These are phyloP conservation scores for Arthrobotrys sinensis DNA, from an alignment of 2,329 filamentous ascomycete species.

Conservation along the genomic window DNA sequence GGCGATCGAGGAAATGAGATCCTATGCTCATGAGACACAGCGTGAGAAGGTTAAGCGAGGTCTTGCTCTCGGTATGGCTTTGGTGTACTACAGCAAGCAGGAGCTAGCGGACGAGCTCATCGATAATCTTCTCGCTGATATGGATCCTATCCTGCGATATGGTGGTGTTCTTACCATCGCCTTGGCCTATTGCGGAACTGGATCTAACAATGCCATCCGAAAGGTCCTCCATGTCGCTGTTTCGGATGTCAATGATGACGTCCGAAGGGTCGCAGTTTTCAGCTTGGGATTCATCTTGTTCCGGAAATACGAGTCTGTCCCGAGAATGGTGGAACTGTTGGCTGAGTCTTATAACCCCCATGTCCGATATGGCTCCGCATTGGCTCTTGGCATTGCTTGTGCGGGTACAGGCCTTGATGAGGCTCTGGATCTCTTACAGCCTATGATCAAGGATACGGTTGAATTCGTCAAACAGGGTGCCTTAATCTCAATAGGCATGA, in stretches of 20 bases:
- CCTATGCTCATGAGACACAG: slow-evolving; percentile 96
- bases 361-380: slow-evolving; percentile 95
- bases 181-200: slow-evolving; percentile 94
- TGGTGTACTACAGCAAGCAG: slow-evolving; percentile 98
- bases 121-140: slow-evolving; percentile 90
- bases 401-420: slow-evolving; percentile 96
- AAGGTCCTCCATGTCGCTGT: slow-evolving; percentile 96
- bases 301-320: slow-evolving; percentile 95
- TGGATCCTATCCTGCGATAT: slow-evolving; percentile 92
- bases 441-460: slow-evolving; percentile 99
- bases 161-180: slow-evolving; percentile 99
- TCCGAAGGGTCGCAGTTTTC: slow-evolving; percentile 95
- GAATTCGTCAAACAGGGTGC: slow-evolving; percentile 98
- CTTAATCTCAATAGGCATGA: slow-evolving; percentile 94
- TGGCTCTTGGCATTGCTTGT: slow-evolving; percentile 98
- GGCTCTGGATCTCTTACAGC: slow-evolving; percentile 95
- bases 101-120: slow-evolving; percentile 96
- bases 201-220: slow-evolving; percentile 98
- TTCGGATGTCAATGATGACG: slow-evolving; percentile 97
- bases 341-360: slow-evolving; percentile 99
- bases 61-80: slow-evolving; percentile 93
- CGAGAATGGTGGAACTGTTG: slow-evolving; percentile 97
- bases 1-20: slow-evolving; percentile 95
- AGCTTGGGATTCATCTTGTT: slow-evolving; percentile 98
- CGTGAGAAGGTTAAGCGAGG: slow-evolving; percentile 99